Conservation (phyloP, 495 filamentous ascomycete species). For the Barbatosphaeria neglecta region DNA sequence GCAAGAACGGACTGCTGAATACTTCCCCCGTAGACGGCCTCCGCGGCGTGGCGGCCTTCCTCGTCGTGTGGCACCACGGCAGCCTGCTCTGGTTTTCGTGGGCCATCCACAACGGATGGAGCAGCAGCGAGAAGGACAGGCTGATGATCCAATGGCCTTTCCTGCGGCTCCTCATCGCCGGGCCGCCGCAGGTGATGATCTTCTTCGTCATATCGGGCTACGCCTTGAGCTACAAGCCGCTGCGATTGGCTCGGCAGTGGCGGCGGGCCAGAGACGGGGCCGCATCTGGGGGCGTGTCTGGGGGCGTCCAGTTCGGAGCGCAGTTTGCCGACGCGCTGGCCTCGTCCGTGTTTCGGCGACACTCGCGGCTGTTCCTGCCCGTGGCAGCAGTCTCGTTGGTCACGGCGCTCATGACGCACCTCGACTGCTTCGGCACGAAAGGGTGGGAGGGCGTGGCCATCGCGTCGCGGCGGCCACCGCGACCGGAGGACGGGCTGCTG, state of each 20-base stretch:
- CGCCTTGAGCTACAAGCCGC: conserved; percentile 52
- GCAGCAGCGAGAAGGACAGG: conserved; percentile 16
- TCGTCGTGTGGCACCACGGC: conserved; percentile 46
- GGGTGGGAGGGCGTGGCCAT: conserved; percentile 21
- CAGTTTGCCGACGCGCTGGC: conserved; percentile 28
- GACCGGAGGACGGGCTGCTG: conserved; percentile 16
- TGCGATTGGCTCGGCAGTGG: conserved; percentile 44
- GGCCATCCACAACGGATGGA: conserved; percentile 29
- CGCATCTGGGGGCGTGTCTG: no score
- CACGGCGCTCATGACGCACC: conserved; percentile 43
- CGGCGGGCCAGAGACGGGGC: no score
- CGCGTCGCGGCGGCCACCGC: conserved; percentile 29
- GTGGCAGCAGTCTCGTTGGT: conserved; percentile 46
- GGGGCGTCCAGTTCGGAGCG: background rate
- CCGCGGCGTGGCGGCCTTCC: conserved; percentile 45
- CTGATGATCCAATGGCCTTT: conserved; percentile 52
- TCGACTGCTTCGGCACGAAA: conserved; percentile 32
- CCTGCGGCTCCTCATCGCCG: conserved; percentile 52
- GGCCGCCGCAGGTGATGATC: conserved; percentile 59
- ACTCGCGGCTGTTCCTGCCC: conserved; percentile 55
- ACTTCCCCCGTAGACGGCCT: conserved; percentile 45
- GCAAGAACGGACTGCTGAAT: no score
- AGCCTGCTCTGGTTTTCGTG: conserved; percentile 27
- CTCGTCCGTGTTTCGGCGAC: conserved; percentile 56
- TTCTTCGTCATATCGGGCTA: conserved; percentile 72